A percentile compares a stretch with the other conserved stretches of the same genome.
phyloP scores from a whole-genome alignment of 2,329 filamentous ascomycete genomes.

The Aureobasidium namibiae region DNA sequence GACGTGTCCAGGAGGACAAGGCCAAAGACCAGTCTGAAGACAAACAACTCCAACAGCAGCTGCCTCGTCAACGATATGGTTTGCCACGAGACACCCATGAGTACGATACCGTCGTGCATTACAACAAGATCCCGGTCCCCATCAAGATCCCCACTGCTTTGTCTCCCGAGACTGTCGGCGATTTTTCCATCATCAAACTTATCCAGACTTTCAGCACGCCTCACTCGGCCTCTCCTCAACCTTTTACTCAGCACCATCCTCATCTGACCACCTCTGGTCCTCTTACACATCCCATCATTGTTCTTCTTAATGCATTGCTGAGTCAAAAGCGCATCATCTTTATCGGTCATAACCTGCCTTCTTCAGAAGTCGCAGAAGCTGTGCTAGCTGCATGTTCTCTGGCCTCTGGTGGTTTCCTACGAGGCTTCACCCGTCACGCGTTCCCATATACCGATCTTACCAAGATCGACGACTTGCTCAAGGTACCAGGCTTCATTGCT shows the following conservation, averaged over 20 bases:
- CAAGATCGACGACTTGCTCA: constrained; percentile 92
- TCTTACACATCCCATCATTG: constrained; percentile 87
- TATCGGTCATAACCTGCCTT: constrained; percentile 87
- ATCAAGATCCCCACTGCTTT: constrained; percentile 93
- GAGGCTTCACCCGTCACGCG: constrained; percentile 90
- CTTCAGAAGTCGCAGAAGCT: constrained; percentile 93
- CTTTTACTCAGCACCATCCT: constrained; percentile 70
- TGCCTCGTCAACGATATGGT: constrained; percentile 47
- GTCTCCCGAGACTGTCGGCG: constrained; percentile 90
- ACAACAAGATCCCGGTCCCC: constrained; percentile 92
- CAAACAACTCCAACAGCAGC: neutral
- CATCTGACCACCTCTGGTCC: constrained; percentile 89
- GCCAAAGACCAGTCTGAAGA: constrained; percentile 20
- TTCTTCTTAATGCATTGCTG: constrained; percentile 86
- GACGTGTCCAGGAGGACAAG: constrained; percentile 61
- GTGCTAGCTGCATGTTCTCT: constrained; percentile 93
- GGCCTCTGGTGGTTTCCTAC: constrained; percentile 81
- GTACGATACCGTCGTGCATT: constrained; percentile 90
- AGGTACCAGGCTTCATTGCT: constrained; percentile 94
- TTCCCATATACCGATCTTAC: constrained; percentile 98
- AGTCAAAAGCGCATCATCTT: constrained; percentile 97
- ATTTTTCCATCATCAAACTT: constrained; percentile 94
- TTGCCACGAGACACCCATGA: constrained; percentile 93
- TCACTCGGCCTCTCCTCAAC: constrained; percentile 73
- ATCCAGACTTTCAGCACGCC: constrained; percentile 87